Base-by-base conservation (phyloP, 768 basidiomycete species). In the Tremella yokohamensis region DNA sequence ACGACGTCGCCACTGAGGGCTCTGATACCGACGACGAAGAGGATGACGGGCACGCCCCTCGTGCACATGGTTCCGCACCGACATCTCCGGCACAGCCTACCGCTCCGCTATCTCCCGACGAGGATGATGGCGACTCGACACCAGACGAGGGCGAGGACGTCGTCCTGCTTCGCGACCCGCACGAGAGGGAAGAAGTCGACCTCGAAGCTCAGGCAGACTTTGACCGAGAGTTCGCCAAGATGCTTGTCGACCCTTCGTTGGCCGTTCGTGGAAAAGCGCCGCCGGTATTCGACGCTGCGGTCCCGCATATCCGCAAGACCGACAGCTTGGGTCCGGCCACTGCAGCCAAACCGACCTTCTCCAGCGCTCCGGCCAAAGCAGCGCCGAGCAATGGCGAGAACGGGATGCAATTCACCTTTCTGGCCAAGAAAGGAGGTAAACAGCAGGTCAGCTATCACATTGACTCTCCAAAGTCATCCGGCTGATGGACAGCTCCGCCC, bases 171-270 rank as follows among this genome's bases (percentile, higher is more conserved):
- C 66, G 67, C 8, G 85, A 25, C 77, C 81, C 25, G 12, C 45
- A 63, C 2, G 84, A 87, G 64, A 90, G 92, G 69, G 79, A 89
- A 40, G 90, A 90, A 7, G 88, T 89, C 1, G 85, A 87, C 8
- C 87, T 90, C 63, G 91, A 93, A 70, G 90, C 88, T 18, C 89
- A 94, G 48, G 88, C 85, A 1, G 94, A 93, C 34, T 99, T 99
- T 69, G 89, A 87, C 8, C 90, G 90, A 74, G 96, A 98, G 74
- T 83, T 99, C 18, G 91, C 94, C 2, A 97, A 89, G 79, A 85
- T 99, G 79, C 85, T 97, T 49, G 90, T 89, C 0, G 90, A 94
- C 66, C 86, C 84, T 15, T 88, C 90, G 16, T 90, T 96, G 64
- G 83, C 87, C 2, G 81, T 90, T 64, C 89, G 87, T 69, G 85